A percentile compares a stretch with the other conserved stretches of the same genome.
phyloP scores from a whole-genome alignment of 331 rosid species.

The Pyrus hybrid region DNA sequence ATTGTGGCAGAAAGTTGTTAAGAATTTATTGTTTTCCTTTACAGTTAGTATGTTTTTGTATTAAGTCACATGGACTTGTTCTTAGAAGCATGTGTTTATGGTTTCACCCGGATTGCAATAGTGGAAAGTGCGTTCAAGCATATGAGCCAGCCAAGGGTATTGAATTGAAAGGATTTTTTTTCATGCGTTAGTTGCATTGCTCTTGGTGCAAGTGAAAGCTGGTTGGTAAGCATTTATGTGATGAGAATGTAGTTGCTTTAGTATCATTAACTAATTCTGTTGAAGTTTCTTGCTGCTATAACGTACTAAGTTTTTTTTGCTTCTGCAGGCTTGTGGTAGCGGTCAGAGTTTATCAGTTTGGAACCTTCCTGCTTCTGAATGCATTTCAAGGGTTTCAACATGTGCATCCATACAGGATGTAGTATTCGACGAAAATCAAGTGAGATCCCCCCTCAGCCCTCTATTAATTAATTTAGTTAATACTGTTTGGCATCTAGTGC shows the following conservation, averaged over 20 bases:
- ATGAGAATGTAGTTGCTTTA: neutral
- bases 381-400: conserved; percentile 50
- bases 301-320: neutral
- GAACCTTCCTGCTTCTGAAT: conserved; percentile 88
- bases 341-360: conserved; percentile 78
- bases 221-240: conserved; percentile 66
- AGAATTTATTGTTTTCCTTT: neutral
- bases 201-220: conserved; percentile 86
- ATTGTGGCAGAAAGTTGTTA: neutral
- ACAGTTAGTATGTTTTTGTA: neutral
- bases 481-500: neutral
- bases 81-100: conserved; percentile 19
- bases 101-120: conserved; percentile 64
- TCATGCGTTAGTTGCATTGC: conserved; percentile 64
- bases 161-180: conserved; percentile 44
- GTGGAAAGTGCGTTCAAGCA: conserved; percentile 69
- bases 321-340: conserved; percentile 65
- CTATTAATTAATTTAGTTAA: neutral
- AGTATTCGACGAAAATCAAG: conserved; percentile 71
- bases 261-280: conserved; percentile 1
- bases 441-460: conserved; percentile 22
- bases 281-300: conserved; percentile 13
- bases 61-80: neutral
- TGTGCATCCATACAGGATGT: conserved; percentile 68
- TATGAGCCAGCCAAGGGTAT: conserved; percentile 55